phyloP scores from a whole-genome alignment of 768 basidiomycete species.

The Suillus plorans region DNA sequence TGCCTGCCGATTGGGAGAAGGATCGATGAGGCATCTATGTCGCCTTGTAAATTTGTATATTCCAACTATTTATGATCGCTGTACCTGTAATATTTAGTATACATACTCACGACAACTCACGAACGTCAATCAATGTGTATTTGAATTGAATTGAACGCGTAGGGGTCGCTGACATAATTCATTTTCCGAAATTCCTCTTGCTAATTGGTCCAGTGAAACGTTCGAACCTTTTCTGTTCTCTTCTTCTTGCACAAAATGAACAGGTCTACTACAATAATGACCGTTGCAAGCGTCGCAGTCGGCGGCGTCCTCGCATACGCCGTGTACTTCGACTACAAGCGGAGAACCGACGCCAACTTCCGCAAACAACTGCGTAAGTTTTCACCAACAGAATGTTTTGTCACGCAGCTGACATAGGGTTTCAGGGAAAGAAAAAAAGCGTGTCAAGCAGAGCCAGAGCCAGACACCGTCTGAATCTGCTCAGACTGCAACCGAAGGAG shows the following conservation, averaged over 20 bases:
- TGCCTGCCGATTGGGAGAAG: slow-evolving; percentile 1
- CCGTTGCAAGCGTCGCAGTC: slow-evolving; percentile 47
- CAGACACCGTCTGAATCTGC: slow-evolving; percentile 43
- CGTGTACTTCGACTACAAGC: slow-evolving; percentile 92
- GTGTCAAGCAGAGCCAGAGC: slow-evolving; percentile 68
- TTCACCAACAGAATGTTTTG: slow-evolving; percentile 12
- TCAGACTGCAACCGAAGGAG: slow-evolving; percentile 17
- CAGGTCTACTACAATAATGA: slow-evolving; percentile 39
- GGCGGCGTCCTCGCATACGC: slow-evolving; percentile 74
- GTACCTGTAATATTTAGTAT: not conserved
- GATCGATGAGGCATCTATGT: not conserved
- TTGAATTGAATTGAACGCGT: not conserved
- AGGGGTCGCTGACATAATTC: slow-evolving; percentile 20
- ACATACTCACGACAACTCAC: not conserved
- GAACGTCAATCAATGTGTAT: not conserved
- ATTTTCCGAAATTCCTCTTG: slow-evolving; percentile 10
- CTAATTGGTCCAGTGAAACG: slow-evolving; percentile 10
- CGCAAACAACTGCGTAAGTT: slow-evolving; percentile 83
- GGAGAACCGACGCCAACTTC: slow-evolving; percentile 85
- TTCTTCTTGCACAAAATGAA: slow-evolving; percentile 27
- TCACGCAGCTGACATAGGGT: slow-evolving; percentile 7
- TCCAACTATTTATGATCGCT: not conserved
- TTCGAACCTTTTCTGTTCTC: slow-evolving; percentile 5
- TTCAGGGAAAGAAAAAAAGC: slow-evolving; percentile 90
- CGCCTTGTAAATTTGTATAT: not conserved